Evolutionary conservation across 2,329 filamentous ascomycete species (phyloP).

Genomic region (Xylaria arbuscula): DNA sequence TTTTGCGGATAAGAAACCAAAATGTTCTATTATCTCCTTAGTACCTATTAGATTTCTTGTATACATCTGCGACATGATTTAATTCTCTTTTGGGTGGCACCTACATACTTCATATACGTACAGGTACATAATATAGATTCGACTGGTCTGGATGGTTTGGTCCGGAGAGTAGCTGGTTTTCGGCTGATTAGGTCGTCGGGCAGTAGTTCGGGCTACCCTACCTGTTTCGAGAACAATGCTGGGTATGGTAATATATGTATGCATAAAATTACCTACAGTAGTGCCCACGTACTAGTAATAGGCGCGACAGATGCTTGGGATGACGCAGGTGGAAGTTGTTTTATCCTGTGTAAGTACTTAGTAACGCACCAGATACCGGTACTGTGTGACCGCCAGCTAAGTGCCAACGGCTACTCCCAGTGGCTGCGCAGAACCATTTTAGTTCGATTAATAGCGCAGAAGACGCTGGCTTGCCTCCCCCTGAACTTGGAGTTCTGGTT

Average conservation of each 20-base stretch:
- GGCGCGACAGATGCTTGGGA: neutral
- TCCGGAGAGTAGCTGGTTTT: slow-evolving; percentile 6
- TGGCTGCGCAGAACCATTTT: neutral
- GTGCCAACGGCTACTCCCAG: neutral
- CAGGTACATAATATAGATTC: neutral
- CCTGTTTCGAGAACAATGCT: neutral
- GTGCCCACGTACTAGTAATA: neutral
- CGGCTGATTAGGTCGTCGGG: neutral
- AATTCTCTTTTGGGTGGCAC: too few relatives aligned
- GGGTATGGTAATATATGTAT: neutral
- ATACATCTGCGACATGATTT: too few relatives aligned
- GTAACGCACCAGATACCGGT: too few relatives aligned
- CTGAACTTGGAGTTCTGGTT: slow-evolving; percentile 5
- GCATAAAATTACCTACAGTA: neutral
- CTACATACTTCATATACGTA: neutral
- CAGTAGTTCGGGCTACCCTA: neutral
- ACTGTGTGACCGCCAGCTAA: neutral
- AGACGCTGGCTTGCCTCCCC: neutral
- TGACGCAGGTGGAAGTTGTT: neutral
- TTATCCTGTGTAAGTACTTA: neutral
- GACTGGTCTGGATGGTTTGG: slow-evolving; percentile 8
- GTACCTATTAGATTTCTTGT: too few relatives aligned
- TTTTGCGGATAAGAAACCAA: too few relatives aligned
- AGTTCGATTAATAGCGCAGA: neutral
- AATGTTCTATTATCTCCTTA: too few relatives aligned